A percentile compares a stretch with the other conserved stretches of the same genome.
Evolutionary conservation across 306 rosid genomes (phyloP).

Genomic region (Castanea crenata): DNA sequence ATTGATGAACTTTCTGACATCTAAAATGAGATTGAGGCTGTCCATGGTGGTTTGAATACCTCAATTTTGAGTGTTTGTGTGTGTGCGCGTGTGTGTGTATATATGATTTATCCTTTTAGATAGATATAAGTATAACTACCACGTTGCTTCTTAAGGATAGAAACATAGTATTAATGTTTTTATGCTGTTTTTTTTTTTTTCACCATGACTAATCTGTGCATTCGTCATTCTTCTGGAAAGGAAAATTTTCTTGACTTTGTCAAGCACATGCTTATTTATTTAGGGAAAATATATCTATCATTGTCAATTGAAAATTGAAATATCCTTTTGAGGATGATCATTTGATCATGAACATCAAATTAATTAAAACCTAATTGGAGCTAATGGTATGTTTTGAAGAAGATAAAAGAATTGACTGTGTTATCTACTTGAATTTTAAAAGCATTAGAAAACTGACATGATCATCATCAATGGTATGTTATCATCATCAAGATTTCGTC

Average conservation of each 20-base stretch:
- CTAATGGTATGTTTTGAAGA: neutral
- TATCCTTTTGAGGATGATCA: neutral
- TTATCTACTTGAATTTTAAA: neutral
- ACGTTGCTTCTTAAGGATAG: neutral
- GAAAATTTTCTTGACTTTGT: neutral
- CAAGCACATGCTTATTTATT: neutral
- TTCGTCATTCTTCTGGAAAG: neutral
- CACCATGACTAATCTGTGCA: neutral
- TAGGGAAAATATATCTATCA: neutral
- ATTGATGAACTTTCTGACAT: neutral
- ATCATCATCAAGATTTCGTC: slow-evolving; percentile 8
- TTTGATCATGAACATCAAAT: neutral
- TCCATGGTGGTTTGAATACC: neutral
- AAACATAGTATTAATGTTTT: neutral
- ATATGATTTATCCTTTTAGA: too few relatives aligned
- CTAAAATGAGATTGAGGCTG: neutral
- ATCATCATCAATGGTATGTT: neutral
- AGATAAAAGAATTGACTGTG: neutral
- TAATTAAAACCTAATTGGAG: neutral
- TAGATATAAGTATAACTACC: neutral
- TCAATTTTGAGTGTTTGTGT: neutral
- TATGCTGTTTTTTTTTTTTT: neutral
- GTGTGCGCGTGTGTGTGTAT: neutral
- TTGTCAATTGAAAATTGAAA: neutral
- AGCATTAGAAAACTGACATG: neutral